phyloP scores from a whole-genome alignment of 352 stramenopile genomes.

The Peronospora farinosa region DNA sequence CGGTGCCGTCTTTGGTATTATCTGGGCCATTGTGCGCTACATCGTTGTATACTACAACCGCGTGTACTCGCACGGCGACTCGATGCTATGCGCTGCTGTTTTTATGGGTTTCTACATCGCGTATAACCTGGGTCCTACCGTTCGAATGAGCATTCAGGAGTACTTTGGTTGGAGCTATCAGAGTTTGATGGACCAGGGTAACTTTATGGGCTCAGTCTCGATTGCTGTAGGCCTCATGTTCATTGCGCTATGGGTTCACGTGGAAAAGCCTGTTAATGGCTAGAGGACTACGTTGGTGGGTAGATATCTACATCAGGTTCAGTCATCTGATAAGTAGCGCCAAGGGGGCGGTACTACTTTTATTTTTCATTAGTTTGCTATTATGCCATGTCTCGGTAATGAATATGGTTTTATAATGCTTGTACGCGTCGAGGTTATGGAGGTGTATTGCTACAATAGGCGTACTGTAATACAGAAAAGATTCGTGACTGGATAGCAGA shows the following conservation, averaged over 20 bases:
- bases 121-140: constrained; percentile 67
- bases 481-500: constrained; percentile 11
- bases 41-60: constrained; percentile 70
- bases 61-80: constrained; percentile 68
- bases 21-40: constrained; percentile 79
- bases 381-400: constrained; percentile 22
- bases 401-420: constrained; percentile 24
- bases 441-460: background rate
- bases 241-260: constrained; percentile 78
- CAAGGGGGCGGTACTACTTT: constrained; percentile 9
- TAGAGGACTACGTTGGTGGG: constrained; percentile 10
- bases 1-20: constrained; percentile 56
- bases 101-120: constrained; percentile 74
- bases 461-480: background rate
- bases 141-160: constrained; percentile 83
- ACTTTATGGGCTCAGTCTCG: constrained; percentile 79
- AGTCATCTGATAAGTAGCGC: constrained; percentile 11
- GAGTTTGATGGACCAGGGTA: constrained; percentile 83
- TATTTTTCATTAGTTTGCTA: constrained; percentile 34
- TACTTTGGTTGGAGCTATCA: constrained; percentile 88
- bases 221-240: constrained; percentile 78
- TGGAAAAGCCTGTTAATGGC: constrained; percentile 49
- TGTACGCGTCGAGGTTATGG: constrained; percentile 3
- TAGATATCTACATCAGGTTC: constrained; percentile 19
- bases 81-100: constrained; percentile 58